Conservation (phyloP, 2,329 filamentous ascomycete genomes). For the Pezicula neosporulosa region DNA sequence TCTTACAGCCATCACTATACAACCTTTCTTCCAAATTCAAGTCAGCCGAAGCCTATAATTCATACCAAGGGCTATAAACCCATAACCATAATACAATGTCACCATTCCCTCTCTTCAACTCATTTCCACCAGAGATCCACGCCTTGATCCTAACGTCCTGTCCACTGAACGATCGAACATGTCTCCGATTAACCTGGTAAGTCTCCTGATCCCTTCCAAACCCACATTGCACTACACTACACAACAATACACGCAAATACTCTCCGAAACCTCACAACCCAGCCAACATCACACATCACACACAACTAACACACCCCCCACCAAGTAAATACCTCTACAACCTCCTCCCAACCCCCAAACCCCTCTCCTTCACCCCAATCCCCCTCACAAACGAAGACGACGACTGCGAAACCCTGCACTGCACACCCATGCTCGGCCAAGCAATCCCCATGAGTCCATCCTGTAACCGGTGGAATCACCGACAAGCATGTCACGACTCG, state of each 20-base stretch:
- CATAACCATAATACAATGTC: neutral
- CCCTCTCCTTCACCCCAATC: neutral
- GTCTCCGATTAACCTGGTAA: constrained; percentile 25
- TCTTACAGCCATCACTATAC: no score
- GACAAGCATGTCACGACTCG: constrained; percentile 12
- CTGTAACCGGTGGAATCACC: constrained; percentile 1
- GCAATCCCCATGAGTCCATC: no score
- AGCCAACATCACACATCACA: no score
- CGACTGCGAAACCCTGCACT: neutral
- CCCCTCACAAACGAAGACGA: constrained; percentile 10
- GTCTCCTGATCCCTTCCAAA: no score
- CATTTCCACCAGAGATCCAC: constrained; percentile 23
- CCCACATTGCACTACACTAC: no score
- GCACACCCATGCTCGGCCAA: neutral
- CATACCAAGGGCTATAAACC: neutral
- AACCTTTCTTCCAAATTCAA: no score
- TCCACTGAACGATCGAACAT: constrained; percentile 18
- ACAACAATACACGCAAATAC: no score
- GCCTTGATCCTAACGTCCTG: constrained; percentile 18
- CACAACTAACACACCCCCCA: neutral
- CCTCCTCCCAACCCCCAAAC: constrained; percentile 4
- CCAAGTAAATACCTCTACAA: constrained; percentile 20
- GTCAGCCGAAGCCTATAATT: no score
- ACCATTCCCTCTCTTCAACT: constrained; percentile 16
- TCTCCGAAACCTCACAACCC: no score